Conservation (phyloP, 2,329 filamentous ascomycete species). For the Coniochaeta sp. region DNA sequence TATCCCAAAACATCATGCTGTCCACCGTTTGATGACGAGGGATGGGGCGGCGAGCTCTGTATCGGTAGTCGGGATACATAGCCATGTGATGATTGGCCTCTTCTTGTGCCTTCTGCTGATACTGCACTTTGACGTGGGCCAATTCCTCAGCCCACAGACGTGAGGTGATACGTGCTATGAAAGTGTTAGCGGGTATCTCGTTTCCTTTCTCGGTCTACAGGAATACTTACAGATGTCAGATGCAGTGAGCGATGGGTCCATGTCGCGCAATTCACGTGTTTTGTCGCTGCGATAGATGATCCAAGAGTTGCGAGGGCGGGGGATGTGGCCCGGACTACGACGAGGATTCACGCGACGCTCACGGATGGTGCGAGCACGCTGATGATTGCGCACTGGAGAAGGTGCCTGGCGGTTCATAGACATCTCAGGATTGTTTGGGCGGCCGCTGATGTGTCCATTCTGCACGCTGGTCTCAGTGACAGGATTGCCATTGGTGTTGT, state of each 20-base stretch:
- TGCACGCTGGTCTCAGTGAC: neutral
- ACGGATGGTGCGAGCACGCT: neutral
- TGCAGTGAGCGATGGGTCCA: slow-evolving; percentile 15
- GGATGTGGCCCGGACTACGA: slow-evolving; percentile 10
- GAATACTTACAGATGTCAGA: slow-evolving; percentile 21
- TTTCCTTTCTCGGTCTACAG: neutral
- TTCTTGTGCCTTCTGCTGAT: neutral
- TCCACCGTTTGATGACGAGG: neutral
- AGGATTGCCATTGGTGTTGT: neutral
- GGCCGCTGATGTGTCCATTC: neutral
- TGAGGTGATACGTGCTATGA: slow-evolving; percentile 5
- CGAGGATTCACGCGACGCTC: neutral
- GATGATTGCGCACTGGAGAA: neutral
- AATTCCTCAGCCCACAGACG: slow-evolving; percentile 3
- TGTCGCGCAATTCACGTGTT: slow-evolving; percentile 13
- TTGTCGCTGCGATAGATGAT: slow-evolving; percentile 24
- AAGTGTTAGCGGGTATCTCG: neutral
- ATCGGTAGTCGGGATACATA: slow-evolving; percentile 27
- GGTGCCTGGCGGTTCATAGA: neutral
- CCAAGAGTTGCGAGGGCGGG: slow-evolving; percentile 23
- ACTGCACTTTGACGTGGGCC: neutral
- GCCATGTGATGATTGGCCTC: neutral
- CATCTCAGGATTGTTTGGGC: neutral
- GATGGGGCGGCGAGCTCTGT: slow-evolving; percentile 12
- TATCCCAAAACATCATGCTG: neutral